These are phyloP conservation scores for Volvariella volvacea DNA, from an alignment of 1,284 basidiomycete genomes.

Conservation along the genomic window DNA sequence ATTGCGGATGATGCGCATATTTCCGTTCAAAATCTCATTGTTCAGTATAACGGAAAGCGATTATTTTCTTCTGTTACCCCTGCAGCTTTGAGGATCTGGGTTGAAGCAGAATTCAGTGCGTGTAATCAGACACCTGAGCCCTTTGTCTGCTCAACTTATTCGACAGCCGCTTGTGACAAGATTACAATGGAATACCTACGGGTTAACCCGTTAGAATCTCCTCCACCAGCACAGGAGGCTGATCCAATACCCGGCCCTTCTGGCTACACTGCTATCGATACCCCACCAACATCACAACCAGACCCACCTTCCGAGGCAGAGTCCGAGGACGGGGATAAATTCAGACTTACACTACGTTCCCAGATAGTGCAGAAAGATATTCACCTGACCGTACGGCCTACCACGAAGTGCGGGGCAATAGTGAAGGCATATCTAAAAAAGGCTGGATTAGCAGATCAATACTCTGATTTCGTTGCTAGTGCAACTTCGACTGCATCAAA, in stretches of 20 bases:
- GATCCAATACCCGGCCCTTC: constrained; percentile 11
- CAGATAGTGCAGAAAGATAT: constrained; percentile 43
- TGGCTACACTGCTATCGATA: constrained; percentile 9
- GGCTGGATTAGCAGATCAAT: constrained; percentile 48
- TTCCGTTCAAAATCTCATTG: constrained; percentile 41
- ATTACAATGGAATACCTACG: constrained; percentile 56
- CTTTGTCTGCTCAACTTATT: background rate
- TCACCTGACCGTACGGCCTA: constrained; percentile 59
- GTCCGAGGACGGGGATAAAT: constrained; percentile 42
- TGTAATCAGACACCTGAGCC: constrained; percentile 8
- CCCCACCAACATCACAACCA: constrained; percentile 7
- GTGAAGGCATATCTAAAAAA: constrained; percentile 65
- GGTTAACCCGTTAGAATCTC: constrained; percentile 15
- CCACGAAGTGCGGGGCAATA: constrained; percentile 68
- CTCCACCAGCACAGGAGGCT: too few relatives aligned
- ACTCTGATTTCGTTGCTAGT: constrained; percentile 24
- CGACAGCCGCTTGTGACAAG: constrained; percentile 57
- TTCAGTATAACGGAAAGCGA: constrained; percentile 51
- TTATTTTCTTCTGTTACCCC: constrained; percentile 65
- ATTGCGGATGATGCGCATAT: constrained; percentile 53
- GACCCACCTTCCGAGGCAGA: constrained; percentile 26
- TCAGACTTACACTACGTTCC: constrained; percentile 62
- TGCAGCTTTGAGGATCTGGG: constrained; percentile 56
- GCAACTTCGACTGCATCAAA: constrained; percentile 7
- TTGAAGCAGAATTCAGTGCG: constrained; percentile 57